These are phyloP conservation scores for Lignosus rhinocerotis DNA, from an alignment of 1,284 basidiomycete genomes.

Conservation along the genomic window DNA sequence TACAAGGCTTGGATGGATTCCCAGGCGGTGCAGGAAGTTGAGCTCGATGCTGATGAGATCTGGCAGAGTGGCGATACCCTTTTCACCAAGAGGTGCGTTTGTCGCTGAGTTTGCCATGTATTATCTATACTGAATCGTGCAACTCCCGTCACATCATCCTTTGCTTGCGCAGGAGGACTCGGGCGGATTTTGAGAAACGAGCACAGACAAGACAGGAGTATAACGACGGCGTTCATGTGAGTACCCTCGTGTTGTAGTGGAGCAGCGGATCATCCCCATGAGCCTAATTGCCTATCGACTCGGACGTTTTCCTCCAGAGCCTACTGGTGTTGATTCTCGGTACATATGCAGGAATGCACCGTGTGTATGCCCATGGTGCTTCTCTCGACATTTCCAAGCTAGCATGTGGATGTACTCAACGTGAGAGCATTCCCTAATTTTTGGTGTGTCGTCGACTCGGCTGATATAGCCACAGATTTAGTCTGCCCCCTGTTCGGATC, in stretches of 20 bases:
- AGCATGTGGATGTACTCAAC: background rate
- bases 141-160: background rate
- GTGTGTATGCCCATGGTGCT: constrained; percentile 5
- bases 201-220: background rate
- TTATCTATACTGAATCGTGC: background rate
- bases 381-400: background rate
- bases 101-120: background rate
- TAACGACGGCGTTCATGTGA: background rate
- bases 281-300: constrained; percentile 10
- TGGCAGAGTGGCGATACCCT: background rate
- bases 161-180: background rate
- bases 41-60: background rate
- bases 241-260: background rate
- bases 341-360: constrained; percentile 12
- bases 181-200: background rate
- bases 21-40: constrained; percentile 78
- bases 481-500: background rate
- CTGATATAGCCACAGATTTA: background rate
- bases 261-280: constrained; percentile 2
- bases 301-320: background rate
- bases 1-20: constrained; percentile 87
- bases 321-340: constrained; percentile 5
- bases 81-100: background rate
- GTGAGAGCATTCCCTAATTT: background rate
- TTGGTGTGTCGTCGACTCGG: background rate